A percentile compares a stretch with the other conserved stretches of the same genome.
Evolutionary conservation across 345 rosid species (phyloP).

Genomic region (Corchorus olitorius): DNA sequence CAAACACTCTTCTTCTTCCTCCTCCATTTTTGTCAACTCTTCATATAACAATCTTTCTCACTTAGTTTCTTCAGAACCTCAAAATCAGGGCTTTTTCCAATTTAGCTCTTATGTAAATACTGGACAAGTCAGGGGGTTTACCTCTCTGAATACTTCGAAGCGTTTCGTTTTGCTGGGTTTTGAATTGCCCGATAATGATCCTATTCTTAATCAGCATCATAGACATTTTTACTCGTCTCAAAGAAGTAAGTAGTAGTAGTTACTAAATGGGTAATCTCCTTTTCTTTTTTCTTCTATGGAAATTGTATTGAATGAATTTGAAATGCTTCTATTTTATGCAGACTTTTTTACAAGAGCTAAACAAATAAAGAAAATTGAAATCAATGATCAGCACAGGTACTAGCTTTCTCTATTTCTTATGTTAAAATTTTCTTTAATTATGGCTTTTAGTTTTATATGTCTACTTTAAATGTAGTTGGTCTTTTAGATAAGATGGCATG

Average conservation of each 20-base stretch:
- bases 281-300: constrained; percentile 7
- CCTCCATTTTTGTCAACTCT: constrained; percentile 4
- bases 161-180: constrained; percentile 39
- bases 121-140: constrained; percentile 30
- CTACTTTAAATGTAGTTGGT: not conserved
- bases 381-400: constrained; percentile 80
- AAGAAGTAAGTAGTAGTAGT: constrained; percentile 43
- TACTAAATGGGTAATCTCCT: not conserved
- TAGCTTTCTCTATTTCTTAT: not conserved
- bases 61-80: constrained; percentile 11
- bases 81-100: constrained; percentile 25
- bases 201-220: constrained; percentile 14
- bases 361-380: constrained; percentile 65
- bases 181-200: constrained; percentile 34
- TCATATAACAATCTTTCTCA: constrained; percentile 18
- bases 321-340: constrained; percentile 24
- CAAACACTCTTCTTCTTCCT: constrained; percentile 28
- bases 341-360: constrained; percentile 78
- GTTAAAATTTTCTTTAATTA: not conserved
- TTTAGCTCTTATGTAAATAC: constrained; percentile 18
- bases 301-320: not conserved
- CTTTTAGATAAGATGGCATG: not conserved
- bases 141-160: constrained; percentile 23
- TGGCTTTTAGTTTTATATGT: not conserved
- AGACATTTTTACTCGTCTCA: constrained; percentile 30